These are phyloP conservation scores for Monosporascus sp. DNA, from an alignment of 2,329 filamentous ascomycete genomes.

Conservation along the genomic window DNA sequence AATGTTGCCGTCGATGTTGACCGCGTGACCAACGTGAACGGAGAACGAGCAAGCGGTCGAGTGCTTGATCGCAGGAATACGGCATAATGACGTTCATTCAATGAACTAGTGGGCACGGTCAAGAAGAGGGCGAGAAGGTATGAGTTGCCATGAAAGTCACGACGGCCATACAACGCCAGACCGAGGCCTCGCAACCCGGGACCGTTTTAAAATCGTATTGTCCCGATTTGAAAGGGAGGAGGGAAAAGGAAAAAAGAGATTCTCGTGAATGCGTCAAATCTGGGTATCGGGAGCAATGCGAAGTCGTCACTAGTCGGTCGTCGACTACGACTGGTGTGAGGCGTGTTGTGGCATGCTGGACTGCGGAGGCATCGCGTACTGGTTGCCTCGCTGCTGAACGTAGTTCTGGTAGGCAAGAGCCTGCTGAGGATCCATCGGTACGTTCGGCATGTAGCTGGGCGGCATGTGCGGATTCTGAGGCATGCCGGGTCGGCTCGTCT, in stretches of 20 bases:
- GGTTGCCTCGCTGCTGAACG: constrained; percentile 66
- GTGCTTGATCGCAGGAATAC: background rate
- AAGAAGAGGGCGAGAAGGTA: background rate
- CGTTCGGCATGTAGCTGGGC: constrained; percentile 55
- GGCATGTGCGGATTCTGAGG: constrained; percentile 60
- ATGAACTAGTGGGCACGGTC: background rate
- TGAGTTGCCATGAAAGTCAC: constrained; percentile 17
- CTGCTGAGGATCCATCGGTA: constrained; percentile 70
- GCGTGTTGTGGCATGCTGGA: constrained; percentile 76
- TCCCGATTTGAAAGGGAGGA: constrained; percentile 17
- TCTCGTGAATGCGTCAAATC: constrained; percentile 49
- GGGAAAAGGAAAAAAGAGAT: constrained; percentile 20
- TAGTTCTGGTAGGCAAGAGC: constrained; percentile 81
- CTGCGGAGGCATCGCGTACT: constrained; percentile 74
- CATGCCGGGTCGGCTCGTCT: constrained; percentile 59
- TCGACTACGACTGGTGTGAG: constrained; percentile 66
- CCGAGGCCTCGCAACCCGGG: constrained; percentile 37
- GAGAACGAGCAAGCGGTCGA: background rate
- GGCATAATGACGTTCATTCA: background rate
- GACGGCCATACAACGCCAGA: constrained; percentile 37
- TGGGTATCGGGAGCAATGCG: constrained; percentile 48
- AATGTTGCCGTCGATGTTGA: background rate
- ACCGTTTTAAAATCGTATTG: constrained; percentile 24
- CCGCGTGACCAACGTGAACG: background rate
- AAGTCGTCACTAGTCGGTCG: constrained; percentile 23